These are phyloP conservation scores for Claviceps arundinis DNA, from an alignment of 2,329 filamentous ascomycete species.

Conservation along the genomic window DNA sequence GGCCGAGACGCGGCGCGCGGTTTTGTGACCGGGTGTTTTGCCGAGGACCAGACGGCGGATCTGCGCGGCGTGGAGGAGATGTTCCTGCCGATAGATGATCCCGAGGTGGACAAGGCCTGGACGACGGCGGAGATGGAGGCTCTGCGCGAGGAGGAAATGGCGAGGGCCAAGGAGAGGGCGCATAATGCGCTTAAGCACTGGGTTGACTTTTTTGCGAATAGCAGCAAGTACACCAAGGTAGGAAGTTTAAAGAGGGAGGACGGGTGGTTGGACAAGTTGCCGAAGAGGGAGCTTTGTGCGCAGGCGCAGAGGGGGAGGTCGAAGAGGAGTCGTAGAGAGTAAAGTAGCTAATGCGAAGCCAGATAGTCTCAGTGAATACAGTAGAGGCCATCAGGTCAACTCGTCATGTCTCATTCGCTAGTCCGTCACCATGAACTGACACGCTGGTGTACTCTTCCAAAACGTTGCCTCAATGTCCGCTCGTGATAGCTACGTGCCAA, in stretches of 20 bases:
- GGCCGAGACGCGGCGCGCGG: slow-evolving; percentile 77
- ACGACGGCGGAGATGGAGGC: slow-evolving; percentile 37
- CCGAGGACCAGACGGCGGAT: slow-evolving; percentile 71
- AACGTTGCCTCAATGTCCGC: no score
- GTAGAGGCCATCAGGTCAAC: no score
- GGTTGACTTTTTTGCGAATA: slow-evolving; percentile 70
- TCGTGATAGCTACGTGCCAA: no score
- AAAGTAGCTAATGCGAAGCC: neutral
- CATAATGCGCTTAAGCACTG: slow-evolving; percentile 61
- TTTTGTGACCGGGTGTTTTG: slow-evolving; percentile 88
- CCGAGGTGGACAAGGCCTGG: slow-evolving; percentile 46
- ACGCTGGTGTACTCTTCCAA: no score
- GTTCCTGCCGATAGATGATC: slow-evolving; percentile 55
- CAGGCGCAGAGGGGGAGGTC: slow-evolving; percentile 47
- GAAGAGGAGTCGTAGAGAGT: slow-evolving; percentile 27
- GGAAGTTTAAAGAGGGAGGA: slow-evolving; percentile 56
- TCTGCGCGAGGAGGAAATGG: slow-evolving; percentile 48
- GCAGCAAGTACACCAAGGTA: slow-evolving; percentile 68
- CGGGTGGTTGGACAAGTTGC: slow-evolving; percentile 48
- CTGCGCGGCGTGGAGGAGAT: slow-evolving; percentile 78
- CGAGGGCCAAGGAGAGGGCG: slow-evolving; percentile 51
- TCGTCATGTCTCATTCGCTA: no score
- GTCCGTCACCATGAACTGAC: no score
- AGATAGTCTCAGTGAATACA: no score
- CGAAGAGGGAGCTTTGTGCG: slow-evolving; percentile 54